Evolutionary conservation across 352 stramenopile genomes (phyloP).

Genomic region (Pythium insidiosum): DNA sequence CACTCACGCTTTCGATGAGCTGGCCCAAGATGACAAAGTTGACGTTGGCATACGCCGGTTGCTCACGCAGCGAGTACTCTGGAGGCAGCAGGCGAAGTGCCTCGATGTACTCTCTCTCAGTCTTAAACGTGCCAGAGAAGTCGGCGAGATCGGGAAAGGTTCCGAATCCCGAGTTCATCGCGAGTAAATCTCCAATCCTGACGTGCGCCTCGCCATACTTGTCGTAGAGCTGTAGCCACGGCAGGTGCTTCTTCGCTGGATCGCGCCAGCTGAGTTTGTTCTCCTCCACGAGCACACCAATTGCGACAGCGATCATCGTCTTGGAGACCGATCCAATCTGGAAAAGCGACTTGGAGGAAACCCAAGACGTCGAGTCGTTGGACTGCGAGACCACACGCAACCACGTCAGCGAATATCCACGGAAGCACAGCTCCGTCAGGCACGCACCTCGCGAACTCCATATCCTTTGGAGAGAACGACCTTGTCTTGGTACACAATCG

Average conservation of each 20-base stretch:
- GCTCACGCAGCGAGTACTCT: slow-evolving; percentile 29
- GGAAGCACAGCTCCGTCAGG: too few species aligned
- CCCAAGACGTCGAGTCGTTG: too few species aligned
- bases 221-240: slow-evolving; percentile 41
- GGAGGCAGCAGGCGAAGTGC: slow-evolving; percentile 29
- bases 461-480: slow-evolving; percentile 15
- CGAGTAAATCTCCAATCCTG: slow-evolving; percentile 40
- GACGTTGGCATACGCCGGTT: slow-evolving; percentile 49
- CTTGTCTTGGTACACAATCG: slow-evolving; percentile 47
- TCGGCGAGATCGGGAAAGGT: slow-evolving; percentile 15
- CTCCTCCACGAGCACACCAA: slow-evolving; percentile 34
- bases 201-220: slow-evolving; percentile 45
- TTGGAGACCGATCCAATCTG: too few species aligned
- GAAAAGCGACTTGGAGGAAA: too few species aligned
- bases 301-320: slow-evolving; percentile 36
- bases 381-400: too few species aligned
- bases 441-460: slow-evolving; percentile 1
- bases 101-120: slow-evolving; percentile 24
- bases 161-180: slow-evolving; percentile 53
- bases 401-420: too few species aligned
- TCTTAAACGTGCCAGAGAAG: slow-evolving; percentile 26
- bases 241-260: slow-evolving; percentile 41
- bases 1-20: slow-evolving; percentile 41
- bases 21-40: slow-evolving; percentile 59
- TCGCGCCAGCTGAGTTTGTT: slow-evolving; percentile 41